Percentiles rank a stretch among this genome's conserved stretches.
These are phyloP conservation scores for Lobosporangium transversale DNA, from an alignment of 192 early-diverging fungal species.

Conservation along the genomic window DNA sequence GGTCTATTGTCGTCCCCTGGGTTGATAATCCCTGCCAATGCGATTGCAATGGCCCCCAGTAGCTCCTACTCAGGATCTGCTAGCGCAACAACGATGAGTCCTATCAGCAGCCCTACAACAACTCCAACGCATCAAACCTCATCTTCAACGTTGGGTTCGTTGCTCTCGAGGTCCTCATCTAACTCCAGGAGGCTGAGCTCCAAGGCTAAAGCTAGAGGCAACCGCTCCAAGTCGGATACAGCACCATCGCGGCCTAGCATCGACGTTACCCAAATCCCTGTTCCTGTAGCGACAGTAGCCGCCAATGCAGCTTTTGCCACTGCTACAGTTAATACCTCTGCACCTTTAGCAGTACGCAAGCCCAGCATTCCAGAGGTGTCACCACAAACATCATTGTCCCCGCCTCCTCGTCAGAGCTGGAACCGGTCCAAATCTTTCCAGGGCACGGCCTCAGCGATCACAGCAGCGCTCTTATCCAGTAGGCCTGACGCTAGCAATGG, in stretches of 20 bases:
- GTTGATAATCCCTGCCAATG: too few species aligned
- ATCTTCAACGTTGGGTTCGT: not conserved
- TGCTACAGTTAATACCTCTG: too few species aligned
- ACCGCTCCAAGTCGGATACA: slow-evolving; percentile 36
- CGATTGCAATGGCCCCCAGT: too few species aligned
- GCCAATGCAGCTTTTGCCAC: slow-evolving; percentile 7
- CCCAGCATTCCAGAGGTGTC: slow-evolving; percentile 6
- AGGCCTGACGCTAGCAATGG: not conserved
- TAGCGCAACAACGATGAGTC: too few species aligned
- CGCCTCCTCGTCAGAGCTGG: slow-evolving; percentile 50
- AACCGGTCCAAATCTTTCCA: slow-evolving; percentile 37
- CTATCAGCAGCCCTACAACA: too few species aligned
- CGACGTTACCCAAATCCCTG: not conserved
- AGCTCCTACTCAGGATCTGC: too few species aligned
- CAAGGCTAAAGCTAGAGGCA: slow-evolving; percentile 11
- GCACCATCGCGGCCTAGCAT: not conserved
- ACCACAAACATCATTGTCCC: slow-evolving; percentile 25
- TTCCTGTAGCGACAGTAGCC: not conserved
- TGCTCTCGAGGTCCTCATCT: slow-evolving; percentile 15
- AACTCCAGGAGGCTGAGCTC: slow-evolving; percentile 19
- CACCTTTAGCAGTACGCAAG: too few species aligned
- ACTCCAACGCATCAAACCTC: not conserved
- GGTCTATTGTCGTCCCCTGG: not conserved
- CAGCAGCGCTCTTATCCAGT: not conserved
- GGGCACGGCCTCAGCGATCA: not conserved